Evolutionary conservation across 2,329 filamentous ascomycete species (phyloP).

Genomic region (Aureobasidium subglaciale): DNA sequence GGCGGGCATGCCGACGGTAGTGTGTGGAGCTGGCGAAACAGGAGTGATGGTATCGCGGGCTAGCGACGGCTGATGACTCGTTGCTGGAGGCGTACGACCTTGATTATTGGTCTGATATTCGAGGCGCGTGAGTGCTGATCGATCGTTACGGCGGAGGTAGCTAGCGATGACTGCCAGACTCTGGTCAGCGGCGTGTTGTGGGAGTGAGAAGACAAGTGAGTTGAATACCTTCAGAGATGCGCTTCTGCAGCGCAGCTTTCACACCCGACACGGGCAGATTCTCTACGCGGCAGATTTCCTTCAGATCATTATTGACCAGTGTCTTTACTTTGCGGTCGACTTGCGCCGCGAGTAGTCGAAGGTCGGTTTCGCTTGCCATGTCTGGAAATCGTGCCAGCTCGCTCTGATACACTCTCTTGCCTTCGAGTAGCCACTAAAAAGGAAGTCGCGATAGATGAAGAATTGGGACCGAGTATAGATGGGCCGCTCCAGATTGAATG

Average conservation of each 20-base stretch:
- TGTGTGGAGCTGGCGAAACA: slow-evolving; percentile 9
- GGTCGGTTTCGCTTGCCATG: not conserved
- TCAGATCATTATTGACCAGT: slow-evolving; percentile 60
- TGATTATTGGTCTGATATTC: slow-evolving; percentile 35
- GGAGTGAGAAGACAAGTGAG: slow-evolving; percentile 31
- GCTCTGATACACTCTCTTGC: not conserved
- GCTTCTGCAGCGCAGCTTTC: slow-evolving; percentile 72
- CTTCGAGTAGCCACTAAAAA: not conserved
- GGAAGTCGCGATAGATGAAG: not conserved
- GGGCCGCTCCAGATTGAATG: not conserved
- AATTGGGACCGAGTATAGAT: not conserved
- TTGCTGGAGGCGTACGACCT: slow-evolving; percentile 30
- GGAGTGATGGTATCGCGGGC: slow-evolving; percentile 9
- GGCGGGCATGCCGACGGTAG: not conserved
- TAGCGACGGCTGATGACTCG: not conserved
- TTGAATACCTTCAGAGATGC: slow-evolving; percentile 65
- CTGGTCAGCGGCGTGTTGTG: not conserved
- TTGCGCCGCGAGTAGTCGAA: slow-evolving; percentile 18
- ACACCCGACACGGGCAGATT: slow-evolving; percentile 71
- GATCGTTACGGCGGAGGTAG: slow-evolving; percentile 30
- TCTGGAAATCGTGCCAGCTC: slow-evolving; percentile 1
- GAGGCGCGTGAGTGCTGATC: slow-evolving; percentile 31
- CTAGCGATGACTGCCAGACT: slow-evolving; percentile 32
- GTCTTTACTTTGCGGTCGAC: slow-evolving; percentile 44
- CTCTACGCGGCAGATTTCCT: slow-evolving; percentile 68